phyloP scores from a whole-genome alignment of 306 rosid species.

The Fagus crenata region DNA sequence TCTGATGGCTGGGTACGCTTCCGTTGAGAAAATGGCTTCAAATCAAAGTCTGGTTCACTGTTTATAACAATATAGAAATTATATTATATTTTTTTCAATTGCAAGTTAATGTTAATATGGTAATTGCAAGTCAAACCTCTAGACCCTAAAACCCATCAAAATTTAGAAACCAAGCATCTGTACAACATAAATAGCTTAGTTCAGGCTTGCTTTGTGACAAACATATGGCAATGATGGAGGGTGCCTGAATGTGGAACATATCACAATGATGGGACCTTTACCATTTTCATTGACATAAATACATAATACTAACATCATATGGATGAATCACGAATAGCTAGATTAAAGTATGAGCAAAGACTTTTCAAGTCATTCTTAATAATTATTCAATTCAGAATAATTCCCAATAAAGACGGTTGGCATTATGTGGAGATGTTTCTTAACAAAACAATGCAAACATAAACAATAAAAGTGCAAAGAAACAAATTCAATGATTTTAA shows the following conservation, averaged over 20 bases:
- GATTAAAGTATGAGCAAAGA: not conserved
- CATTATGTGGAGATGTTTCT: not conserved
- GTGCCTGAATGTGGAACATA: no score
- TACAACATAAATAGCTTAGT: not conserved
- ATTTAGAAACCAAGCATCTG: not conserved
- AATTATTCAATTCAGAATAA: not conserved
- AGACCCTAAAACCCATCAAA: not conserved
- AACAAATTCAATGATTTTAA: no score
- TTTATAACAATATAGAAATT: conserved; percentile 16
- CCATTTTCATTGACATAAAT: not conserved
- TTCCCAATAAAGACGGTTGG: not conserved
- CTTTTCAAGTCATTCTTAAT: not conserved
- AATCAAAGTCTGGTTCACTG: conserved; percentile 60
- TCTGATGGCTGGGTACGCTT: conserved; percentile 68
- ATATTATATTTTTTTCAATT: not conserved
- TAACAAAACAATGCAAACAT: not conserved
- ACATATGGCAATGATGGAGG: no score
- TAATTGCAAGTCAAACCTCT: not conserved
- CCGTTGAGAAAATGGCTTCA: conserved; percentile 72
- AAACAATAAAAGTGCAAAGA: no score
- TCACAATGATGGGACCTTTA: not conserved
- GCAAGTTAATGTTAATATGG: no score
- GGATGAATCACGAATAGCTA: no score
- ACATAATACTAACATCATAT: not conserved
- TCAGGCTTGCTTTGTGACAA: not conserved